Percentiles rank a stretch among this genome's conserved stretches.
phyloP scores from a whole-genome alignment of 2,329 filamentous ascomycete genomes.

The Magnaporthales sp. region DNA sequence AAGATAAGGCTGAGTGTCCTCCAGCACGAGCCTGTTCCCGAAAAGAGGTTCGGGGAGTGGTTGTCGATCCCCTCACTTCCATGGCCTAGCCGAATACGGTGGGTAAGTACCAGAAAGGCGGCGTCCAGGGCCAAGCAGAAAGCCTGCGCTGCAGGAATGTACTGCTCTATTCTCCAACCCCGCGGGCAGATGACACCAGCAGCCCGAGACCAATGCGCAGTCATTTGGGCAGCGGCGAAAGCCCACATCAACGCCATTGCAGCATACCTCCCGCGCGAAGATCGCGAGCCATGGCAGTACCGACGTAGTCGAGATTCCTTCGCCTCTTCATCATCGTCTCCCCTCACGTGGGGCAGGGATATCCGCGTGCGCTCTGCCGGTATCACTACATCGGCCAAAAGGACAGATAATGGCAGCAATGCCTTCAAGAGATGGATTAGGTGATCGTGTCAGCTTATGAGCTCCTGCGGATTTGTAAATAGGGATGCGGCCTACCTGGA shows the following conservation, averaged over 20 bases:
- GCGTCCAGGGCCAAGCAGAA: conserved; percentile 2
- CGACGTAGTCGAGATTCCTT: not conserved
- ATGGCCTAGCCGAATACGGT: not conserved
- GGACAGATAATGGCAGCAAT: not conserved
- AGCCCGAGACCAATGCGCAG: not conserved
- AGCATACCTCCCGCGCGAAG: not conserved
- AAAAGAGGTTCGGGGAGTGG: not conserved
- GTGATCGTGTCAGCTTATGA: not conserved
- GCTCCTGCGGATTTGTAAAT: not conserved
- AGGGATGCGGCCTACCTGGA: not conserved
- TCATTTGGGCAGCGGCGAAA: not conserved
- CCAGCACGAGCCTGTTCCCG: not conserved
- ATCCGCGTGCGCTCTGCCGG: not conserved
- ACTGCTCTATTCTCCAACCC: not conserved
- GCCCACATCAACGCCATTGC: not conserved
- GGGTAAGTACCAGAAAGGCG: not conserved
- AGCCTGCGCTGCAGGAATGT: not conserved
- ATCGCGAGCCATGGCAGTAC: not conserved
- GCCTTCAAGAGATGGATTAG: not conserved
- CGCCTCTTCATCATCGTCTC: not conserved
- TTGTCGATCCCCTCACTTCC: not conserved
- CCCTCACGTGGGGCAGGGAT: not conserved
- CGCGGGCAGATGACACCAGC: conserved; percentile 1
- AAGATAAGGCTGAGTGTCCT: not conserved
- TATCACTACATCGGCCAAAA: not conserved